Evolutionary conservation across 495 filamentous ascomycete genomes (phyloP).

Genomic region (Tuber calosporum): DNA sequence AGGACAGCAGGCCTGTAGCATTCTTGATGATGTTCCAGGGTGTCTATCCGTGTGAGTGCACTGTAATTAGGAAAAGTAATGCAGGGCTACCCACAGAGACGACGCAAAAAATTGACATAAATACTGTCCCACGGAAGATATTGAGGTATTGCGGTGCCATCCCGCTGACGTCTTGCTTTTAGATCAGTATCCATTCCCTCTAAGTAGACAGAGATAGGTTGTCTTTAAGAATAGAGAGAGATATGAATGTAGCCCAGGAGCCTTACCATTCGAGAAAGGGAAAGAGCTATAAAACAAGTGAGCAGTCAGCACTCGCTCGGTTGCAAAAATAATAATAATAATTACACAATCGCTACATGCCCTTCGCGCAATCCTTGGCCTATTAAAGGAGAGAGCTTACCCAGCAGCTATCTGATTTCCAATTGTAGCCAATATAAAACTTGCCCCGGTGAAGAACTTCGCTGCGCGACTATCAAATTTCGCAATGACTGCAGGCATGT

Average conservation of each 20-base stretch:
- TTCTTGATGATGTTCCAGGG: slow-evolving; percentile 51
- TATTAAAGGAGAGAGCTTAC: slow-evolving; percentile 13
- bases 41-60: slow-evolving; percentile 28
- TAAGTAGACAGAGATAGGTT: not conserved
- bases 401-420: slow-evolving; percentile 45
- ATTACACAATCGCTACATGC: not conserved
- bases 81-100: slow-evolving; percentile 29
- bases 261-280: slow-evolving; percentile 45
- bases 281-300: slow-evolving; percentile 32
- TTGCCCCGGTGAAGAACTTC: slow-evolving; percentile 44
- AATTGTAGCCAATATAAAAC: slow-evolving; percentile 46
- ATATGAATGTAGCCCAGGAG: slow-evolving; percentile 15
- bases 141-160: slow-evolving; percentile 46
- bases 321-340: slow-evolving; percentile 13
- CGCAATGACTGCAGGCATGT: slow-evolving; percentile 44
- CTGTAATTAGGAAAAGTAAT: not conserved
- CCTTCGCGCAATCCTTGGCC: not conserved
- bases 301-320: not conserved
- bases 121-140: slow-evolving; percentile 43
- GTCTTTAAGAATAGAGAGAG: not conserved
- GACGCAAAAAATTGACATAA: slow-evolving; percentile 46
- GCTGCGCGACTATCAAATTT: slow-evolving; percentile 46
- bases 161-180: slow-evolving; percentile 19
- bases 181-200: not conserved
- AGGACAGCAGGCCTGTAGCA: slow-evolving; percentile 45